Percentiles rank a stretch among this genome's conserved stretches.
These are phyloP conservation scores for Russula abietina DNA, from an alignment of 768 basidiomycete genomes.

Conservation along the genomic window DNA sequence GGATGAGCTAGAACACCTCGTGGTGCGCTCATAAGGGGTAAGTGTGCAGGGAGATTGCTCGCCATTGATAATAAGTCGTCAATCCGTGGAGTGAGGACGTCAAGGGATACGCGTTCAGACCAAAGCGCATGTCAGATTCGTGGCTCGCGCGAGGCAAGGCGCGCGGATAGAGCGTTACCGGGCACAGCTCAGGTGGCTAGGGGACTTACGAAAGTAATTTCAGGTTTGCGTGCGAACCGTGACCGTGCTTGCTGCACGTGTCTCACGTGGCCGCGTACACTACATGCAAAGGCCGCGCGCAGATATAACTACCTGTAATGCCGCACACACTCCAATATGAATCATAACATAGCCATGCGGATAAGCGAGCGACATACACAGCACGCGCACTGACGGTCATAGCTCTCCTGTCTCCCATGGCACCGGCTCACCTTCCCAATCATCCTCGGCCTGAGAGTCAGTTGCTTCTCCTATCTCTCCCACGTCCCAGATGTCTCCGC, in stretches of 20 bases:
- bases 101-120: neutral
- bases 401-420: slow-evolving; percentile 79
- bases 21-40: neutral
- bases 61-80: neutral
- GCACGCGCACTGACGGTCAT: slow-evolving; percentile 33
- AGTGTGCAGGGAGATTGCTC: neutral
- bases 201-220: slow-evolving; percentile 14
- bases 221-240: slow-evolving; percentile 4
- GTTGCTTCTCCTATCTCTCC: slow-evolving; percentile 50
- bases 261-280: slow-evolving; percentile 24
- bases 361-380: slow-evolving; percentile 31
- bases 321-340: slow-evolving; percentile 11
- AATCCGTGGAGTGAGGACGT: neutral
- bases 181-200: slow-evolving; percentile 8
- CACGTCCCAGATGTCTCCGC: slow-evolving; percentile 71
- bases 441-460: slow-evolving; percentile 29
- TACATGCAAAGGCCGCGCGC: slow-evolving; percentile 15
- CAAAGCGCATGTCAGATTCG: slow-evolving; percentile 13
- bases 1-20: slow-evolving; percentile 1
- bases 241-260: slow-evolving; percentile 19
- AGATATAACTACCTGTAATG: slow-evolving; percentile 2
- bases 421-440: slow-evolving; percentile 77
- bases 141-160: slow-evolving; percentile 16
- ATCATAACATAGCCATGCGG: slow-evolving; percentile 14
- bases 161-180: slow-evolving; percentile 6